Percentiles rank a stretch among this genome's conserved stretches.
phyloP scores from a whole-genome alignment of 208 protist genomes.

The Wallacemonas sp. region DNA sequence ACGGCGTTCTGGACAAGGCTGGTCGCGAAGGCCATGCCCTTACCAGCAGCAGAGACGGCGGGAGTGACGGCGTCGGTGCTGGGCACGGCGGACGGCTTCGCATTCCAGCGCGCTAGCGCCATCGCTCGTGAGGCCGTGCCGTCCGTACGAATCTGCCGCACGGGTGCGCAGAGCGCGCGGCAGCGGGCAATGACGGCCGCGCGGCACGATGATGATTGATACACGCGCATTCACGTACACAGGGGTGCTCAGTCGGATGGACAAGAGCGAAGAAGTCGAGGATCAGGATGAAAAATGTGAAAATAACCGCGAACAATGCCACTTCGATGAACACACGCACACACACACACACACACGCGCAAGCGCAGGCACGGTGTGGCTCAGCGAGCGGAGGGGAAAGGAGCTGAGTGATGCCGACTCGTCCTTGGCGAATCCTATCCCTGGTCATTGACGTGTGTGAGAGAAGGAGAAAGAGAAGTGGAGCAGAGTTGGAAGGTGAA shows the following conservation, averaged over 20 bases:
- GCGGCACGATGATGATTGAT: not conserved
- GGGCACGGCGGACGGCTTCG: slow-evolving; percentile 1
- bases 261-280: no score
- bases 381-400: not conserved
- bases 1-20: slow-evolving; percentile 30
- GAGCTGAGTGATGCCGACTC: not conserved
- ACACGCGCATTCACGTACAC: not conserved
- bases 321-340: no score
- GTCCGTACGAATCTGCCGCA: slow-evolving; percentile 14
- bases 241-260: no score
- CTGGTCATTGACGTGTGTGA: not conserved
- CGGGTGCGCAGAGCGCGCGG: slow-evolving; percentile 1
- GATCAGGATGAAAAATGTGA: no score
- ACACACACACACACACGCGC: not conserved
- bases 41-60: slow-evolving; percentile 25
- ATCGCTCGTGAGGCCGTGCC: slow-evolving; percentile 29
- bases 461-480: not conserved
- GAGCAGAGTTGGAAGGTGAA: no score
- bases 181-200: not conserved
- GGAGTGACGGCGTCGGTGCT: not conserved
- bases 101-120: slow-evolving; percentile 59
- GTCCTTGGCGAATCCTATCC: not conserved
- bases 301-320: no score
- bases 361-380: not conserved
- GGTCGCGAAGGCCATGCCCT: slow-evolving; percentile 77